These are phyloP conservation scores for Vitis amurensis DNA, from an alignment of 164 flowering plant genomes.

Conservation along the genomic window DNA sequence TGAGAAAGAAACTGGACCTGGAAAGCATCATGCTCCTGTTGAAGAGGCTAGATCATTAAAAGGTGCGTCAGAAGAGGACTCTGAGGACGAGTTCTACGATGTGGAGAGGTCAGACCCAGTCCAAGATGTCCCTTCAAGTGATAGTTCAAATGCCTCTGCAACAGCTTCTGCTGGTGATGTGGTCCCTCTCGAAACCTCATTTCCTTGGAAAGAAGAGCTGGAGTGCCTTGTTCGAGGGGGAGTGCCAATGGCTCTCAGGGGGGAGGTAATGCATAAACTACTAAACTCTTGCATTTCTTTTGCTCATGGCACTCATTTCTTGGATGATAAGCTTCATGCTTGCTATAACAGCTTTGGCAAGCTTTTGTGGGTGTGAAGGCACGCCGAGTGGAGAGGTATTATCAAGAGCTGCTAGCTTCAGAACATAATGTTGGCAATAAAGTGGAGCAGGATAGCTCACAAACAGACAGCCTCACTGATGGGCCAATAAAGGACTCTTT, in stretches of 20 bases:
- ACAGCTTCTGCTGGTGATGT: constrained; percentile 28
- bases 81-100: constrained; percentile 95
- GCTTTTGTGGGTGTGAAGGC: constrained; percentile 89
- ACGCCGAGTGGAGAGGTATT: constrained; percentile 76
- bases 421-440: constrained; percentile 34
- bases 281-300: constrained; percentile 11
- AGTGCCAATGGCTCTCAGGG: constrained; percentile 94
- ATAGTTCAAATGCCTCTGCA: constrained; percentile 25
- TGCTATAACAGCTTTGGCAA: constrained; percentile 84
- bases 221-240: constrained; percentile 94
- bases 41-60: constrained; percentile 42
- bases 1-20: constrained; percentile 32
- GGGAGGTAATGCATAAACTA: constrained; percentile 60
- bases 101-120: constrained; percentile 71
- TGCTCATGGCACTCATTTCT: neutral
- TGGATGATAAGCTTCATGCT: neutral
- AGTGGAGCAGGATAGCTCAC: constrained; percentile 22
- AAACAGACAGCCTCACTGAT: constrained; percentile 24
- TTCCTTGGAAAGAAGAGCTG: constrained; percentile 83
- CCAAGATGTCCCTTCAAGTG: constrained; percentile 55
- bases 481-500: constrained; percentile 29
- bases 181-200: constrained; percentile 33
- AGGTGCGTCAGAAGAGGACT: constrained; percentile 67
- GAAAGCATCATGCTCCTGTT: constrained; percentile 35
- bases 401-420: constrained; percentile 59